Evolutionary conservation across 2,329 filamentous ascomycete genomes (phyloP), one percentile per base, ranked within the genome.

Genomic region (Aspergillus amoenus): DNA sequence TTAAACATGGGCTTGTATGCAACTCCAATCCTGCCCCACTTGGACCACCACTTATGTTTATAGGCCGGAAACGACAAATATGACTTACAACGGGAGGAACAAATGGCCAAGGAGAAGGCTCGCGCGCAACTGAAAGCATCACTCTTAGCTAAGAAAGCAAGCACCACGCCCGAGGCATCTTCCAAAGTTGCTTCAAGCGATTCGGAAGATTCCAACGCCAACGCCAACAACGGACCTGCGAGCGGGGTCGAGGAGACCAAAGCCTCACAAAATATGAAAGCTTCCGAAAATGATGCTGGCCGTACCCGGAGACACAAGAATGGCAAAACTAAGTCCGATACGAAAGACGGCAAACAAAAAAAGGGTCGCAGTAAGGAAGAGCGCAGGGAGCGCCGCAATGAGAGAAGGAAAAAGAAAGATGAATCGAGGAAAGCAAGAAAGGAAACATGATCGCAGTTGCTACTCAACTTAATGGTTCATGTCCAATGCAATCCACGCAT

Each of bases 1-100:
- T 99, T 66, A 91, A 88, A 70, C 85, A 90, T 59, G 91, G 90
- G 52, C 77, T 97, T 67, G 88, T 90, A 77, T 65, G 83, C n/a
- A 11, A 17, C 6, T 5, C 17, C 18, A 27, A 22, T 34, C 52
- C 48, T 21, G n/a, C 17, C 13, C 15, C 41, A 7, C 32, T 56
- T 32, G 39, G 22, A 30, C 21, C 34, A 39, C 55, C 66, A 53
- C 62, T 71, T 55, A 70, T 44, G 22, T 32, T 4, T 27, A 15
- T 47, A 79, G 77, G 69, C 76, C 54, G 77, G 77, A 37, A 81
- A 84, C 69, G 73, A 82, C 37, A 80, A 81, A 67, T 74, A 79
- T 61, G 80, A 84, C 57, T 61, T 80, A 8, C 73, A 81, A 66
- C 74, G 76, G 55, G 80, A 81, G 47, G 77, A 82, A 63, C 71